Base-by-base conservation (phyloP, 2,329 filamentous ascomycete genomes). In the Fusarium sp. region DNA sequence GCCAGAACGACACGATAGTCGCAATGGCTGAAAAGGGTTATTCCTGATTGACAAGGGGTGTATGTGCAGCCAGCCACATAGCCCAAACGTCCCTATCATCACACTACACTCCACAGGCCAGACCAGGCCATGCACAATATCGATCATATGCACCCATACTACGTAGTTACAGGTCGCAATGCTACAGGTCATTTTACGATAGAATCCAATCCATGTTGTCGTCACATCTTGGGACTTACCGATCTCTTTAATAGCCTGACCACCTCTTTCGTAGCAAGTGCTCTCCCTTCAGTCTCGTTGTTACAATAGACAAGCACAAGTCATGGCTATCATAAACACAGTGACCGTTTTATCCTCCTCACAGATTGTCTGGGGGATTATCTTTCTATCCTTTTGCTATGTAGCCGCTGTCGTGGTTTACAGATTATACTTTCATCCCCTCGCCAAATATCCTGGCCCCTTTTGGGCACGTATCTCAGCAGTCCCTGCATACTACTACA, bases 381-480 rank as follows among this genome's bases (percentile, higher is more conserved):
- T 36, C n/a, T 52, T 41, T 28, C 12, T 73, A 18, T 38, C 20
- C 7, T 12, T 60, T 7, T 35, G 61, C 35, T 63, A 59, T 14
- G 13, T 63, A 13, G 55, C 45, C 11, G 31, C 57, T 7, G 28
- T 47, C 3, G 51, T 42, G 35, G 33, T 74, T 24, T 74, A 74
- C 36, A 68, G 72, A 10, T 48, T 74, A 41, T 87, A 86, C 79
- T 87, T 89, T 57, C 87, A 89, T 67, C 87, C 88, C 17, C 80
- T 90, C 9, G 79, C 83, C 24, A 81, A 83, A 38, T 89, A 88
- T 70, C 87, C 87, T 1, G 88, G 88, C 7, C 86, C 86, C 2
- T 89, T 89, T 74, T 88, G 86, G 85, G 87, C 82, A 33, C 84
- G 83, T 58, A 85, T 89, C 22, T 74, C 72, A 12, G 72, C 66